Base-by-base conservation (phyloP, 1,284 basidiomycete species). In the Microbotryum saponariae region DNA sequence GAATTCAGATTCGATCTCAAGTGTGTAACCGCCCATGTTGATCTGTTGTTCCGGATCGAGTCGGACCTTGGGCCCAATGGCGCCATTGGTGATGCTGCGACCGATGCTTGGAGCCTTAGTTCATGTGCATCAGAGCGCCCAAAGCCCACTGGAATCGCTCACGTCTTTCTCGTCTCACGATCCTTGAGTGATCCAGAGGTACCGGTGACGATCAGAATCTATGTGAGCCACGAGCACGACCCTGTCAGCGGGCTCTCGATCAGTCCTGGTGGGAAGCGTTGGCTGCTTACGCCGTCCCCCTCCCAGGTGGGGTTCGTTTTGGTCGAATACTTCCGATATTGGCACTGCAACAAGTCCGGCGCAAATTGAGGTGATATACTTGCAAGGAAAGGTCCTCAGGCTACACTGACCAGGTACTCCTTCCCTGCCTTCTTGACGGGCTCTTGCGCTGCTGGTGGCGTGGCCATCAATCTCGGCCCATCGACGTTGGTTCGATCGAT, bases 221-320 rank as follows among this genome's bases (percentile, higher is more conserved):
- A 42, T 37, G 45, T 48, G 50, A 12, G 29, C 23, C n/a, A 20
- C 46, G 21, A 47, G 51, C 21, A 29, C 23, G 2, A 25, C 42
- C 51, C 6, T 31, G 37, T 42, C 37, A 42, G 49, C 10, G 47
- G 18, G 20, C 33, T 18, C 48, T 31, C 12, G 27, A 42, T 10
- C 18, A 27, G 2, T 54, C 45, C 46, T 6, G 16, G 37, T 16
- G 18, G 12, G 37, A 42, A 42, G 37, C 37, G 31, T 10, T 42
- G 14, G 37, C 12, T 42, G 16, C 37, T 50, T n/a, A 31, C 44
- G 6, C 66, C 66, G 23, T 67, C 66, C 18, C 56, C 66, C 7
- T 63, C 61, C 63, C 63, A 67, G 12, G 23, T 46, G 5, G 58
- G 53, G 2, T 63, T 50, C 49, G 63, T 67, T 54, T 61, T 65